phyloP scores from a whole-genome alignment of 2,329 filamentous ascomycete genomes.

The Fusarium avenaceum region DNA sequence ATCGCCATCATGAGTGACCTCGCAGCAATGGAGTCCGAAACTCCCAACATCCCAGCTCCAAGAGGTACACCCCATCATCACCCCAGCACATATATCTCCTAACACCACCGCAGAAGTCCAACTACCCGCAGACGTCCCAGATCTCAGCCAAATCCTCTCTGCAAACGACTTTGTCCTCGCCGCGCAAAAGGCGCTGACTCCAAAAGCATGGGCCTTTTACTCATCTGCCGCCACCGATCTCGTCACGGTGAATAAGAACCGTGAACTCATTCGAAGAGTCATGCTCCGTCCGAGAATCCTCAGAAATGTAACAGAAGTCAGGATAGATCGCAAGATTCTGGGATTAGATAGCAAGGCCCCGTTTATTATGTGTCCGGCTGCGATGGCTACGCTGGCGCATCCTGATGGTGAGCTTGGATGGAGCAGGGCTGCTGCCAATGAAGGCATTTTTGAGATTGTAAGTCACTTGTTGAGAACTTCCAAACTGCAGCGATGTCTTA shows the following conservation, averaged over 20 bases:
- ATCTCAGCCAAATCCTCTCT: conserved; percentile 46
- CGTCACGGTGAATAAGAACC: conserved; percentile 70
- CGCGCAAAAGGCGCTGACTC: conserved; percentile 66
- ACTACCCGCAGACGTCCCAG: conserved; percentile 34
- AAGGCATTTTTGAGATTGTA: conserved; percentile 49
- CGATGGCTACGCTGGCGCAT: conserved; percentile 74
- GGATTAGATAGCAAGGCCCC: conserved; percentile 65
- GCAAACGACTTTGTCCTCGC: conserved; percentile 70
- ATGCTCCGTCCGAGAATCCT: conserved; percentile 71
- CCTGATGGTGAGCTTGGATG: conserved; percentile 69
- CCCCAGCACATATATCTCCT: not conserved
- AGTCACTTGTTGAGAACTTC: not conserved
- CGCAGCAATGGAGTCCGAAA: conserved; percentile 47
- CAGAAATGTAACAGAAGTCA: conserved; percentile 66
- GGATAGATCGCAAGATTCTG: conserved; percentile 67
- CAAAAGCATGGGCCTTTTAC: conserved; percentile 79
- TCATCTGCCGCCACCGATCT: conserved; percentile 74
- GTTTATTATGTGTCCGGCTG: conserved; percentile 74
- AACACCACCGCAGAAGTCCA: conserved; percentile 26
- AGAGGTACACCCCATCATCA: conserved; percentile 26
- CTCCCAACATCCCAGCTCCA: conserved; percentile 47
- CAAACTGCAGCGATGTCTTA: not conserved
- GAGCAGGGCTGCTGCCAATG: conserved; percentile 47
- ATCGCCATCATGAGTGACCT: conserved; percentile 45
- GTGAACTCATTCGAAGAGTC: conserved; percentile 66